Evolutionary conservation across 1,284 basidiomycete genomes (phyloP), one percentile per base, ranked within the genome.

Genomic region (Melampsora americana): DNA sequence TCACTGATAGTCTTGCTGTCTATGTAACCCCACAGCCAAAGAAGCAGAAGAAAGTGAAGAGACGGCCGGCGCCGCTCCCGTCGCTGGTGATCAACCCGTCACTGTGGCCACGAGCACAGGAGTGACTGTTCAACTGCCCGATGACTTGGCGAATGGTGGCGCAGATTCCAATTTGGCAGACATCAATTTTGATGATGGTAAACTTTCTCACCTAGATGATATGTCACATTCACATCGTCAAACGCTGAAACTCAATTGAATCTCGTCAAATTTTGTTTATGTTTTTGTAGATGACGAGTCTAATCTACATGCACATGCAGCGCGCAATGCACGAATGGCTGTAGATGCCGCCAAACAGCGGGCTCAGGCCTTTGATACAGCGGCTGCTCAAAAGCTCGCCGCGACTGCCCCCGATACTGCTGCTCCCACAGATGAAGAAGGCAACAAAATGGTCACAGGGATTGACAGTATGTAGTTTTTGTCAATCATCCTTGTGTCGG

Each of bases 141-240:
- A 84, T 42, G 88, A 90, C 78, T 89, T 87, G 46, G 85, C 90
- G 26, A 78, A 90, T 9, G 84, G 81, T 18, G 87, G 79, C 32
- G 80, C 88, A 77, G 84, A 85, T 56, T 86, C 88, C 80, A 84
- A 82, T 1, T 85, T 96, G 66, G 86, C 86, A 69, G 93, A 94
- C 48, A 90, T 98, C 77, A 90, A 99, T 84, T 98, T 96, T 81
- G 93, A 98, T 82, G 92, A 96, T 80, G 93, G 92, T 92, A 79
- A 77, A 59, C 69, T 64, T 66, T 5, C 2, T 39, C 11, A 35
- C 30, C 12, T n/a, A 11, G n/a, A n/a, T n/a, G n/a, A n/a, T n/a
- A n/a, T n/a, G n/a, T n/a, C n/a, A n/a, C n/a, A n/a, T n/a, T n/a
- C n/a, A n/a, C 6, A n/a, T 71, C 35, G 48, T 48, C 30, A 53